These are phyloP conservation scores for Scenedesmus sp. DNA, from an alignment of 163 green algal genomes.

Conservation along the genomic window DNA sequence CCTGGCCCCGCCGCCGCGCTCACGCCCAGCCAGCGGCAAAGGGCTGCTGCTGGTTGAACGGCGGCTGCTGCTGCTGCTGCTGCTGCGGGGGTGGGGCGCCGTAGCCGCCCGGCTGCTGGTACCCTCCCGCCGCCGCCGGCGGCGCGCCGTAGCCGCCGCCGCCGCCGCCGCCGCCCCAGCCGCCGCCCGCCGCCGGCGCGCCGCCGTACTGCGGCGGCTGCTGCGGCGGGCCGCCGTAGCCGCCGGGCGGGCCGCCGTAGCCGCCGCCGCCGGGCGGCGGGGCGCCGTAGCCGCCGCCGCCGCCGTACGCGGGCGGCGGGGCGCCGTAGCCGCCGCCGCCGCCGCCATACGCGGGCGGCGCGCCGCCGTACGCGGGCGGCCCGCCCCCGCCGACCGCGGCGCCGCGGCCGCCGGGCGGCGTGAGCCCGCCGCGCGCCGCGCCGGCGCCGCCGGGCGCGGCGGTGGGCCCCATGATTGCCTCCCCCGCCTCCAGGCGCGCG, in stretches of 20 bases:
- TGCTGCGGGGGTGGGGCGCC: not conserved
- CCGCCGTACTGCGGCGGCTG: not conserved
- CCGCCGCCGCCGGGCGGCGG: not conserved
- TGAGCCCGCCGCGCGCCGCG: too few relatives aligned
- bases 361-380: too few relatives aligned
- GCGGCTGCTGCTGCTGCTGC: constrained; percentile 29
- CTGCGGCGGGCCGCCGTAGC: not conserved
- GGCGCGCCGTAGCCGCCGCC: not conserved
- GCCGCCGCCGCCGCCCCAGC: not conserved
- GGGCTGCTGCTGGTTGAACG: constrained; percentile 36
- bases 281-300: not conserved
- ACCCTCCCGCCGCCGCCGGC: not conserved
- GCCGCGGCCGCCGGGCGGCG: too few relatives aligned
- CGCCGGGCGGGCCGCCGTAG: not conserved
- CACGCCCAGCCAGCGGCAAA: constrained; percentile 40
- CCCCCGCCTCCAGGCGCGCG: too few relatives aligned
- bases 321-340: constrained; percentile 29
- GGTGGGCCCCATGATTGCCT: too few relatives aligned
- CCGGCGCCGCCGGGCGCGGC: too few relatives aligned
- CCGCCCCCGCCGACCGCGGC: too few relatives aligned
- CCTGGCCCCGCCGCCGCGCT: constrained; percentile 2
- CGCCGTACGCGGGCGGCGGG: constrained; percentile 4
- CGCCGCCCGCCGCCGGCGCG: not conserved
- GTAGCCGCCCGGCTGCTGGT: constrained; percentile 17
- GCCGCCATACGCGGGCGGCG: not conserved